Percentiles rank a stretch among this genome's conserved stretches.
Evolutionary conservation across 2,329 filamentous ascomycete genomes (phyloP).

Genomic region (Triangularia setosa): DNA sequence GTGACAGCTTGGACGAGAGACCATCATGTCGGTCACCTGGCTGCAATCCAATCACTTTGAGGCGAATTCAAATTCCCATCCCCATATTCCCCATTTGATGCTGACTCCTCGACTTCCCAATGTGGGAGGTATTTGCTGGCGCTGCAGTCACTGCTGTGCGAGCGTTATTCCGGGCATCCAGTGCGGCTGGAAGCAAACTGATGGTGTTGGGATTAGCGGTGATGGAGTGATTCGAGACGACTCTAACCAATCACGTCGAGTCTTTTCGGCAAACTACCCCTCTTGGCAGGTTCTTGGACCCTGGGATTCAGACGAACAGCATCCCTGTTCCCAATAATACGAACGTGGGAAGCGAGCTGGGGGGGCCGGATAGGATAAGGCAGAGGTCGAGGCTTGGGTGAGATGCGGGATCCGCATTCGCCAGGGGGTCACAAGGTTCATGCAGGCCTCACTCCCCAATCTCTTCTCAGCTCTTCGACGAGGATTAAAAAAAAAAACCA

Average conservation of each 20-base stretch:
- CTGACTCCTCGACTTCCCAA: neutral
- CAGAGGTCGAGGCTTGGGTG: neutral
- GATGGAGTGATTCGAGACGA: neutral
- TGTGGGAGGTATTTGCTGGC: neutral
- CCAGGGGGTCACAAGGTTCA: neutral
- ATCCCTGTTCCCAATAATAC: neutral
- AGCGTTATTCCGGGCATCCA: neutral
- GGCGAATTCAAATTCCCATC: neutral
- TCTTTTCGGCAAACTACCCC: neutral
- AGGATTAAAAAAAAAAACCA: neutral
- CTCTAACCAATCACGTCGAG: neutral
- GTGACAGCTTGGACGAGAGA: conserved; percentile 2
- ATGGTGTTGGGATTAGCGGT: neutral
- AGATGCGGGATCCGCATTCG: neutral
- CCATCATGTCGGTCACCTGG: conserved; percentile 2
- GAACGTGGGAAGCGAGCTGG: neutral
- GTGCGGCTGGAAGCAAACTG: conserved; percentile 1
- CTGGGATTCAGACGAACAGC: neutral
- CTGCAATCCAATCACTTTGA: conserved; percentile 4
- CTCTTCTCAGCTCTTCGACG: neutral
- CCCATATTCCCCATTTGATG: neutral
- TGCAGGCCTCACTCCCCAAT: neutral
- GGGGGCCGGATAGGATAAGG: neutral
- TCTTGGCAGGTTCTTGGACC: neutral
- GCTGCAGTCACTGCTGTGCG: neutral